A percentile compares a stretch with the other conserved stretches of the same genome.
These are phyloP conservation scores for Yamadazyma phyllophila DNA, from an alignment of 805 yeast genomes.

Conservation along the genomic window DNA sequence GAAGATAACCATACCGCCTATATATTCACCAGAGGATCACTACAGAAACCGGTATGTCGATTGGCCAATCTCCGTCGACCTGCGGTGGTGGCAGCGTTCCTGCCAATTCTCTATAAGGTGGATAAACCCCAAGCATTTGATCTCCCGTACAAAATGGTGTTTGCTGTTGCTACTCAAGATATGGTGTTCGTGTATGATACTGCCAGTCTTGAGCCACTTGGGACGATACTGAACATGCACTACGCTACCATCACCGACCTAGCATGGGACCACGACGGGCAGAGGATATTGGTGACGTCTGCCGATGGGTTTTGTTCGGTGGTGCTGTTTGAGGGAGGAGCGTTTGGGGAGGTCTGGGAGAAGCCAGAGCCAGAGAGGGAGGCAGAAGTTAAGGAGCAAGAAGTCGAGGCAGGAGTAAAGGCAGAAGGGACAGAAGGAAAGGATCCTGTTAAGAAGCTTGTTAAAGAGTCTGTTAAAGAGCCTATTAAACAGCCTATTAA, in stretches of 20 bases:
- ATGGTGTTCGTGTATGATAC: constrained; percentile 82
- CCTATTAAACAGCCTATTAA: no score
- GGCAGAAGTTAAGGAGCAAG: neutral
- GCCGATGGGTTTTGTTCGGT: constrained; percentile 92
- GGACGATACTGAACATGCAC: constrained; percentile 75
- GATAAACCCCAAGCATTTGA: constrained; percentile 38
- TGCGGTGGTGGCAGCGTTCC: constrained; percentile 78
- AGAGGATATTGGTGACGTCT: constrained; percentile 66
- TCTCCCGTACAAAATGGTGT: constrained; percentile 76
- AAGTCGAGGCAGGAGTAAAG: neutral
- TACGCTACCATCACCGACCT: constrained; percentile 87
- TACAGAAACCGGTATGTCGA: constrained; percentile 72
- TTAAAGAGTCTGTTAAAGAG: no score
- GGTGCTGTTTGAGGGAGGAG: constrained; percentile 49
- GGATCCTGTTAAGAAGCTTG: neutral
- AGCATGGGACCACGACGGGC: constrained; percentile 80
- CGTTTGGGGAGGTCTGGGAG: constrained; percentile 48
- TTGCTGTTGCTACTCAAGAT: constrained; percentile 92
- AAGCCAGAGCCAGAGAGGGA: neutral
- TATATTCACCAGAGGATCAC: constrained; percentile 69
- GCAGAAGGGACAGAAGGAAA: neutral
- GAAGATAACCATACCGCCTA: constrained; percentile 64
- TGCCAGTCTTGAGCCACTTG: constrained; percentile 63
- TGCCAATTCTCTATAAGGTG: constrained; percentile 58
- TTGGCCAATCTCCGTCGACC: constrained; percentile 81